These are phyloP conservation scores for Boletus sp. DNA, from an alignment of 1,284 basidiomycete species.

Conservation along the genomic window DNA sequence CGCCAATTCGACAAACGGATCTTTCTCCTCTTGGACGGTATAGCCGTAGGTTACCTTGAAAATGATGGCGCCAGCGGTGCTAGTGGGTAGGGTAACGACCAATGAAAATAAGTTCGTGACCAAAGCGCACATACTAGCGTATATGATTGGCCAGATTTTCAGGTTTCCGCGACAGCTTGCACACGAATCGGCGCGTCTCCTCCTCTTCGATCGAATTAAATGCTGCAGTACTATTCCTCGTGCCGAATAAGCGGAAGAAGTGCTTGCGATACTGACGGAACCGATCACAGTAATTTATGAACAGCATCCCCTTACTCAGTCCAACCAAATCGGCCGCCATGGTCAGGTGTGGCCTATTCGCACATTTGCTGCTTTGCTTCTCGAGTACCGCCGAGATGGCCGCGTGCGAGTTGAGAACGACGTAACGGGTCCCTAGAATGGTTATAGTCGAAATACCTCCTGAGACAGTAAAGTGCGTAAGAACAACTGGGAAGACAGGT, in stretches of 20 bases:
- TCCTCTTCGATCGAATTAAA: slow-evolving; percentile 25
- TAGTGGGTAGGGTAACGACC: background rate
- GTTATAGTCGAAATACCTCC: slow-evolving; percentile 25
- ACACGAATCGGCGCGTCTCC: slow-evolving; percentile 25
- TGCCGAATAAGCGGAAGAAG: slow-evolving; percentile 30
- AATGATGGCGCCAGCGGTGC: slow-evolving; percentile 14
- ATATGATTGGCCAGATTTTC: slow-evolving; percentile 17
- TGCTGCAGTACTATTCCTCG: slow-evolving; percentile 11
- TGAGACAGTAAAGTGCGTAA: background rate
- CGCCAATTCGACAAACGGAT: slow-evolving; percentile 28
- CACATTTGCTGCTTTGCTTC: slow-evolving; percentile 27
- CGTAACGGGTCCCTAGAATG: slow-evolving; percentile 18
- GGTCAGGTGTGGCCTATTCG: slow-evolving; percentile 21
- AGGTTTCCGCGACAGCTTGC: slow-evolving; percentile 20
- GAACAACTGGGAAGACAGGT: background rate
- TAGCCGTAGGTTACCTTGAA: slow-evolving; percentile 28
- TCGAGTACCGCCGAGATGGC: slow-evolving; percentile 26
- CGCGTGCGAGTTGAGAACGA: slow-evolving; percentile 26
- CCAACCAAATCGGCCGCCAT: slow-evolving; percentile 31
- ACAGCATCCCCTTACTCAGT: slow-evolving; percentile 18
- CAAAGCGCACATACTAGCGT: slow-evolving; percentile 23
- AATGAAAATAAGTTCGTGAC: background rate
- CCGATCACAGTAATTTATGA: slow-evolving; percentile 23
- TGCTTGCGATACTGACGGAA: slow-evolving; percentile 20
- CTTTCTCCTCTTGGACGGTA: slow-evolving; percentile 20